phyloP scores from a whole-genome alignment of 306 rosid species.

The Fragaria vesca region DNA sequence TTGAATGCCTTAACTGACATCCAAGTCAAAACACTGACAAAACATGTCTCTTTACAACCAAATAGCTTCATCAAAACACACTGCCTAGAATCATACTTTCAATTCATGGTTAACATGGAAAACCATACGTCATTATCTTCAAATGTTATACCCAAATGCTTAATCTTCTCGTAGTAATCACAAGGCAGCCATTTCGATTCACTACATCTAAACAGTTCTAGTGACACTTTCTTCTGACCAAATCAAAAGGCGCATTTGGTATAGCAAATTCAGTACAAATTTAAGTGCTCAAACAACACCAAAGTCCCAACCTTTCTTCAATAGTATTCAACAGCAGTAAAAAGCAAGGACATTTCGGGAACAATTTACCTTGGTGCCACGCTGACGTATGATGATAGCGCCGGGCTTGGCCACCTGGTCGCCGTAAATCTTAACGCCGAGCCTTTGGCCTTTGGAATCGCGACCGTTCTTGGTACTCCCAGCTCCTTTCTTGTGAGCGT shows the following conservation, averaged over 20 bases:
- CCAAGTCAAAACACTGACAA: neutral
- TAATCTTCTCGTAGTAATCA: neutral
- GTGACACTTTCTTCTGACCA: neutral
- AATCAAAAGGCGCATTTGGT: too few species aligned
- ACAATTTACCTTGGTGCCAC: constrained; percentile 75
- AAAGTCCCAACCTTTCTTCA: neutral
- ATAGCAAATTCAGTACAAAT: too few species aligned
- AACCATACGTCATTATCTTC: neutral
- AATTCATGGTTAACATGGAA: neutral
- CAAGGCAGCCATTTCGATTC: neutral
- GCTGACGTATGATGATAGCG: constrained; percentile 87
- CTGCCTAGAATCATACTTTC: neutral
- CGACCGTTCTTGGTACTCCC: constrained; percentile 99
- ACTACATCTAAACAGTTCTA: neutral
- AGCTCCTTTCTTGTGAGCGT: constrained; percentile 97
- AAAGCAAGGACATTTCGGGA: neutral
- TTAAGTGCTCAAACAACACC: too few species aligned
- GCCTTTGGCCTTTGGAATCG: constrained; percentile 76
- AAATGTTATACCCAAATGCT: neutral
- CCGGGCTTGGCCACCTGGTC: constrained; percentile 89
- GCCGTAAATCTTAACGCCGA: constrained; percentile 89
- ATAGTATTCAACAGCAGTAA: neutral
- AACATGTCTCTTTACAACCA: neutral
- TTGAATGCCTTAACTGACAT: neutral
- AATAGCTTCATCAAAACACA: neutral